Conservation (phyloP, 371 early-diverging fungal genomes). For the Gilbertella persicaria region DNA sequence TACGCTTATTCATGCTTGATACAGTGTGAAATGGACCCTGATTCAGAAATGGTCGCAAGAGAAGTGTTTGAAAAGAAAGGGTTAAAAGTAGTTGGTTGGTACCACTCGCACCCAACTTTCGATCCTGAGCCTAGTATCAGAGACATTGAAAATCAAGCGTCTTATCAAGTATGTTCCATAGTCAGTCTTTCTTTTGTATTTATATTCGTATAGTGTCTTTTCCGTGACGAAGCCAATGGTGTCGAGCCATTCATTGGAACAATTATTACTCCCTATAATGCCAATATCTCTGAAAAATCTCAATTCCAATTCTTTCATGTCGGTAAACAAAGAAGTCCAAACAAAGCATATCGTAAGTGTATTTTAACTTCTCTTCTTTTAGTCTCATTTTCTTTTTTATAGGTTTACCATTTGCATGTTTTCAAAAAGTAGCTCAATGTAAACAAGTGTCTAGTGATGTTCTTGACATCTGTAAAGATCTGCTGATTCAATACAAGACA, state of each 20-base stretch:
- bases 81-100: constrained; percentile 81
- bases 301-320: constrained; percentile 56
- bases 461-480: constrained; percentile 40
- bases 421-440: constrained; percentile 36
- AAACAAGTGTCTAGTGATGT: constrained; percentile 41
- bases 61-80: constrained; percentile 69
- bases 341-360: constrained; percentile 42
- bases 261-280: constrained; percentile 75
- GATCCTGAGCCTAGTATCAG: constrained; percentile 43
- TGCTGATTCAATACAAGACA: constrained; percentile 50
- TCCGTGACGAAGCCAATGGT: constrained; percentile 56
- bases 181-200: constrained; percentile 24
- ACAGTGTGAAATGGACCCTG: constrained; percentile 85
- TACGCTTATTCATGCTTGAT: not conserved
- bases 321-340: constrained; percentile 40
- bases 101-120: constrained; percentile 48
- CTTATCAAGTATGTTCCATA: constrained; percentile 61
- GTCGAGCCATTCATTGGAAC: constrained; percentile 82
- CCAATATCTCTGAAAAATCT: constrained; percentile 40
- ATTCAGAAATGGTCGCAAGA: constrained; percentile 73
- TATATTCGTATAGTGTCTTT: constrained; percentile 30
- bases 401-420: constrained; percentile 54
- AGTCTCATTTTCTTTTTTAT: not conserved
- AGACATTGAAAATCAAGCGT: constrained; percentile 79
- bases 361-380: not conserved